Conservation (phyloP, 2,329 filamentous ascomycete species). For the Aspergillus puulaauensis region DNA sequence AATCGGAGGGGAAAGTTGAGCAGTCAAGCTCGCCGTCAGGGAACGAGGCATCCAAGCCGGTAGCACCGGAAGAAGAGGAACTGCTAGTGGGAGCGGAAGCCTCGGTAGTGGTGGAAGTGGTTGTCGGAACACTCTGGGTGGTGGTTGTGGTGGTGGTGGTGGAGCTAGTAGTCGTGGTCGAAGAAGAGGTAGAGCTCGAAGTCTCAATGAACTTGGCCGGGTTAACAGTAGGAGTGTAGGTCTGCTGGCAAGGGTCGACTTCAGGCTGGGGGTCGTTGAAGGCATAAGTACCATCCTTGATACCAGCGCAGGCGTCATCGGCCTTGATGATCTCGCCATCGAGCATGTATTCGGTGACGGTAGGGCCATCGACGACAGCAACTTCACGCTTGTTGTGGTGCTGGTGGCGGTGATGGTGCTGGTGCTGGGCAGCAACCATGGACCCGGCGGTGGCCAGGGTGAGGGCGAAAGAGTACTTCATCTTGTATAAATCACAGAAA, state of each 20-base stretch:
- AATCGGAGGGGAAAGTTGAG: conserved; percentile 71
- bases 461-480: conserved; percentile 42
- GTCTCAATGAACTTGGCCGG: conserved; percentile 54
- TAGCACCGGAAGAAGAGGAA: conserved; percentile 33
- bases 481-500: conserved; percentile 22
- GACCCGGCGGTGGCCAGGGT: conserved; percentile 45
- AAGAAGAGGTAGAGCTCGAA: conserved; percentile 31
- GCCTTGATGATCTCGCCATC: conserved; percentile 49
- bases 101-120: conserved; percentile 20
- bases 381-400: conserved; percentile 47
- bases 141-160: conserved; percentile 16
- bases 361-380: conserved; percentile 60
- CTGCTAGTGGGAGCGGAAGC: conserved; percentile 24
- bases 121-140: conserved; percentile 25
- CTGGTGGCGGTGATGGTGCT: conserved; percentile 44
- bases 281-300: conserved; percentile 64
- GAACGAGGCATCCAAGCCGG: conserved; percentile 68
- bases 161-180: conserved; percentile 26
- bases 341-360: conserved; percentile 70
- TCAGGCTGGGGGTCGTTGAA: conserved; percentile 66
- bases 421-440: conserved; percentile 43
- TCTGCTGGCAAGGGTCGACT: conserved; percentile 51
- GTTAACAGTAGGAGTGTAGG: conserved; percentile 37
- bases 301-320: conserved; percentile 67
- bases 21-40: conserved; percentile 73